Base-by-base conservation (phyloP, 495 filamentous ascomycete species). In the Neurospora discreta region DNA sequence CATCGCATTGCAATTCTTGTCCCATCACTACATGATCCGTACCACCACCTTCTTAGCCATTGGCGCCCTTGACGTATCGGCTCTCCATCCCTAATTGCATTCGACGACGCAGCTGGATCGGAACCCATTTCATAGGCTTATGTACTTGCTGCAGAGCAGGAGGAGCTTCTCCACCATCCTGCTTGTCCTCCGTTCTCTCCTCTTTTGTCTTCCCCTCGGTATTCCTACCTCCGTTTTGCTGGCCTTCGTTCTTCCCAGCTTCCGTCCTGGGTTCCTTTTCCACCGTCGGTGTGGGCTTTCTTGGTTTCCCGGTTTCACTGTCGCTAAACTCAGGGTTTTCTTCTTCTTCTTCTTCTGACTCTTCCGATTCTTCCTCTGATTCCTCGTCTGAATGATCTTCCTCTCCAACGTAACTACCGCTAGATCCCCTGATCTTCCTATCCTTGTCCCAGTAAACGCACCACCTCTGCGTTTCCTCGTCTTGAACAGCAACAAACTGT, bases 371-470 rank as follows among this genome's bases (percentile, higher is more conserved):
- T 23, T 75, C 77, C 8, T 75, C 46, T 30, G 74, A 76, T 10
- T 58, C 39, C 42, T 76, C 77, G 40, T 77, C 77, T n/a, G 79
- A 58, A 69, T 76, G 74, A 3, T 60, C 68, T n/a, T 36, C 67
- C 18, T 67, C 33, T 16, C 3, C 65, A 42, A 7, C 26, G 15
- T 33, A 38, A 13, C 40, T 33, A 30, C 13, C 26, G 23, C 68
- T 38, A 15, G 70, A 67, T 15, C 38, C 30, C 9, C 74, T 74
- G 68, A 79, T 75, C 11, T 41, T 72, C 5, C 78, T 81, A 46
- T 83, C 78, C 65, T 76, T 77, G 72, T 85, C 82, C 74, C 80
- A 85, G 41, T 81, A 79, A 58, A 86, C 75, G 42, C 79, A 81
- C 84, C 84, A 86, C 15, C 80, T 82, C 69, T 78, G 78, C 70